Evolutionary conservation across 2,329 filamentous ascomycete species (phyloP), one percentile per base, ranked within the genome.

Genomic region (Lasiodiplodia theobromae): DNA sequence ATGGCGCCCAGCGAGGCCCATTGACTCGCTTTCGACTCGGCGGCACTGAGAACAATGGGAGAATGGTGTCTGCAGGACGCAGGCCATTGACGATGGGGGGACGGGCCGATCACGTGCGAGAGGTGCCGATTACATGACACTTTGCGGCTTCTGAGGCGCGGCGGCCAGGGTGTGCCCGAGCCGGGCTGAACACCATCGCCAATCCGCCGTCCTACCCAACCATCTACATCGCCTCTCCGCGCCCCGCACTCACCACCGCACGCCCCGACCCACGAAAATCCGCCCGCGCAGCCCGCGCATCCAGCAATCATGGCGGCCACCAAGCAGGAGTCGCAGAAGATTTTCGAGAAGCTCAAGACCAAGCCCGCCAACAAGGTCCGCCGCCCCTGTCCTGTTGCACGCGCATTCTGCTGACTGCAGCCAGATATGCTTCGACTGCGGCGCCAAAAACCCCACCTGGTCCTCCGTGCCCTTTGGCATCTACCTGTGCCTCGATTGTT

Each of bases 391-490:
- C 57, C 31, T 65, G 28, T 14, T 47, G 25, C 31, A n/a, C 14
- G 47, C 66, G 44, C 56, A 25, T 6, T 21, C 65, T 3, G 53
- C 47, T 58, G 54, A 60, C 57, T 63, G 49, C 52, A 37, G 56
- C 65, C 71, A 97, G 94, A 89, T 97, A 85, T 99, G 96, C 87
- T 99, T 99, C 83, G 96, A 99, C 84, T 99, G 96, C 82, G 91
- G 92, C 79, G 92, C 94, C 77, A 98, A 98, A 84, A 97, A 97
- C 79, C 96, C 96, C 71, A 98, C 96, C 69, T 99, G 96, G 96
- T 97, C 94, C 8, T 98, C 95, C 7, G 94, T 97, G 38, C 94
- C 95, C 12, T 94, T 99, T 72, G 96, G 93, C 77, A 98, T 99
- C 80, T 99, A 98, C 80, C 89, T 99, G 25, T 99, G 96, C 78